Evolutionary conservation across 371 early-diverging fungal species (phyloP).

Genomic region (Apophysomyces ossiformis): DNA sequence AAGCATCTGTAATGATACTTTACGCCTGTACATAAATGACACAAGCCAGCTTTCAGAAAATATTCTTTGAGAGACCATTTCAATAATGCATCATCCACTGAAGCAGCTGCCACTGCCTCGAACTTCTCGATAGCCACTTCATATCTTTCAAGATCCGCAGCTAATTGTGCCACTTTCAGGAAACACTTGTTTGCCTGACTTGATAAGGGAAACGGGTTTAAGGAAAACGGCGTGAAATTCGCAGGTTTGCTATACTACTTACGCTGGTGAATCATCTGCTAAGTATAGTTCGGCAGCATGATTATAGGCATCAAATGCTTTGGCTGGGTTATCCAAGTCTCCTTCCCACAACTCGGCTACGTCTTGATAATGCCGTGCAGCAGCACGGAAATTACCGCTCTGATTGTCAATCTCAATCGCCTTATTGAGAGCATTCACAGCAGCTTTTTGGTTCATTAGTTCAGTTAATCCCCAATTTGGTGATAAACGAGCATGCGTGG

Average conservation of each 20-base stretch:
- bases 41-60: slow-evolving; percentile 93
- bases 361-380: slow-evolving; percentile 92
- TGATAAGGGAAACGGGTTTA: not conserved
- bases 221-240: not conserved
- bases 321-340: slow-evolving; percentile 77
- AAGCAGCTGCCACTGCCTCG: slow-evolving; percentile 82
- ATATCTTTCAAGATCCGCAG: slow-evolving; percentile 87
- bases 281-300: slow-evolving; percentile 91
- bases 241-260: slow-evolving; percentile 32
- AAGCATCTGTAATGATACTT: slow-evolving; percentile 6
- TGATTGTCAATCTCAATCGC: slow-evolving; percentile 84
- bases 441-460: slow-evolving; percentile 52
- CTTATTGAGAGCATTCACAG: slow-evolving; percentile 72
- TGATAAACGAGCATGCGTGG: no score
- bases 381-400: slow-evolving; percentile 87
- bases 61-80: slow-evolving; percentile 96
- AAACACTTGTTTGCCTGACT: slow-evolving; percentile 88
- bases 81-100: slow-evolving; percentile 86
- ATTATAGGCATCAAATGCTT: slow-evolving; percentile 87
- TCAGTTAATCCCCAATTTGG: not conserved
- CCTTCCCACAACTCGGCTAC: slow-evolving; percentile 91
- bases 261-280: slow-evolving; percentile 91
- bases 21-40: slow-evolving; percentile 80
- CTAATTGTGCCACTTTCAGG: slow-evolving; percentile 90
- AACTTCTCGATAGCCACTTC: slow-evolving; percentile 89